Percentiles rank a stretch among this genome's conserved stretches.
These are phyloP conservation scores for Hamigera avellanea DNA, from an alignment of 495 filamentous ascomycete genomes.

Conservation along the genomic window DNA sequence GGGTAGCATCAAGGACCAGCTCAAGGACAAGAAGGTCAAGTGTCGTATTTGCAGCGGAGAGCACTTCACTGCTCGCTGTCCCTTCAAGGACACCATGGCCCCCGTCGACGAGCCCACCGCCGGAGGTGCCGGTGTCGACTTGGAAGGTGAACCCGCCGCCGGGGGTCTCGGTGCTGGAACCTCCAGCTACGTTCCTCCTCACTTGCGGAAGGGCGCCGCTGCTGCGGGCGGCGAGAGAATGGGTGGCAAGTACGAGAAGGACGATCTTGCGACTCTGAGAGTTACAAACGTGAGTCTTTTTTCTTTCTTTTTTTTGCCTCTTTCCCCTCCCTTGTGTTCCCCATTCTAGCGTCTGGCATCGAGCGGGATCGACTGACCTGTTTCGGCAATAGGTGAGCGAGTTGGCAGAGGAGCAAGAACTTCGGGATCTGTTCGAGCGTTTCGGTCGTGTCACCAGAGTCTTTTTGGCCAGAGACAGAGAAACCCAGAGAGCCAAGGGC, in stretches of 20 bases:
- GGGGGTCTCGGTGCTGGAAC: constrained; percentile 56
- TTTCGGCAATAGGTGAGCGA: constrained; percentile 62
- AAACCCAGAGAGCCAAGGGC: constrained; percentile 88
- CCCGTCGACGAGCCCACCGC: constrained; percentile 56
- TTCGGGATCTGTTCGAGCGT: constrained; percentile 94
- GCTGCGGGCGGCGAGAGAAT: constrained; percentile 67
- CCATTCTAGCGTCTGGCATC: no score
- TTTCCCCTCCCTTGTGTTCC: constrained; percentile 4
- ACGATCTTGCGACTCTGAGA: constrained; percentile 89
- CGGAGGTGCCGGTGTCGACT: constrained; percentile 37
- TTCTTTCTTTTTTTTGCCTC: not conserved
- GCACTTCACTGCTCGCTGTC: constrained; percentile 95
- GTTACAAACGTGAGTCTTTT: constrained; percentile 81
- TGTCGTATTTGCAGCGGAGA: constrained; percentile 97
- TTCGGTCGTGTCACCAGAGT: constrained; percentile 95
- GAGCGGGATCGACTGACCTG: constrained; percentile 4
- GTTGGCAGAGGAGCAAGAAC: constrained; percentile 87
- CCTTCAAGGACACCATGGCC: constrained; percentile 73
- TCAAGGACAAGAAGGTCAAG: constrained; percentile 99
- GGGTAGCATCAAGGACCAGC: constrained; percentile 70
- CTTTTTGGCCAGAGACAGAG: constrained; percentile 93
- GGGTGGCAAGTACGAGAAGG: constrained; percentile 90
- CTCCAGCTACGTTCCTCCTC: constrained; percentile 83
- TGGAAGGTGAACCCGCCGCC: constrained; percentile 31
- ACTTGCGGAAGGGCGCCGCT: constrained; percentile 65